Conservation (phyloP, 768 basidiomycete genomes). For the Leccinum imitatum region DNA sequence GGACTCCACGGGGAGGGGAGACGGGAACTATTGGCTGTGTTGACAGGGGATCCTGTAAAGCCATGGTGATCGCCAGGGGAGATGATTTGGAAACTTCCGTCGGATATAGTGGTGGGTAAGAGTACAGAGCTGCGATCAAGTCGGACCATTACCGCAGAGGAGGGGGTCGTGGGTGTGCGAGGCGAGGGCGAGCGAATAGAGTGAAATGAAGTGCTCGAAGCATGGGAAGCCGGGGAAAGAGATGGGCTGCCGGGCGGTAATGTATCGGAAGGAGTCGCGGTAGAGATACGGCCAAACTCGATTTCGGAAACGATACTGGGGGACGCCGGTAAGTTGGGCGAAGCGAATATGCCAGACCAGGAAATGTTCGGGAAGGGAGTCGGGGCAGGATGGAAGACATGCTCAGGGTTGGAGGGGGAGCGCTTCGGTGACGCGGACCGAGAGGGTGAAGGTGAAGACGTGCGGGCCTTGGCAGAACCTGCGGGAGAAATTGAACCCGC, state of each 20-base stretch:
- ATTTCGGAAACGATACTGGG: slow-evolving; percentile 2
- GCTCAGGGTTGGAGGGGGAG: not conserved
- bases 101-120: slow-evolving; percentile 26
- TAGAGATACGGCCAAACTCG: not conserved
- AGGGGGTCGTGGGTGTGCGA: slow-evolving; percentile 13
- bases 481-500: not conserved
- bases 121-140: slow-evolving; percentile 25
- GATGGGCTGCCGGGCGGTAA: slow-evolving; percentile 9
- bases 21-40: not conserved
- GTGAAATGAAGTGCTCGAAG: slow-evolving; percentile 4
- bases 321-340: slow-evolving; percentile 1
- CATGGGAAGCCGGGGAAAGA: slow-evolving; percentile 1
- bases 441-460: not conserved
- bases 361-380: slow-evolving; percentile 22
- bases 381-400: slow-evolving; percentile 15
- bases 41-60: slow-evolving; percentile 10
- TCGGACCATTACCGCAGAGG: slow-evolving; percentile 12
- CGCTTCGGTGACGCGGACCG: slow-evolving; percentile 8
- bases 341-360: slow-evolving; percentile 19
- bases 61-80: slow-evolving; percentile 17
- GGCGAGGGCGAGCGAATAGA: slow-evolving; percentile 9
- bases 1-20: slow-evolving; percentile 35
- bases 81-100: slow-evolving; percentile 24
- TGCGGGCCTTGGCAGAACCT: not conserved
- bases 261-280: not conserved